Percentiles rank a stretch among this genome's conserved stretches.
Evolutionary conservation across 441 rosid genomes (phyloP).

Genomic region (Croton laevigatus): DNA sequence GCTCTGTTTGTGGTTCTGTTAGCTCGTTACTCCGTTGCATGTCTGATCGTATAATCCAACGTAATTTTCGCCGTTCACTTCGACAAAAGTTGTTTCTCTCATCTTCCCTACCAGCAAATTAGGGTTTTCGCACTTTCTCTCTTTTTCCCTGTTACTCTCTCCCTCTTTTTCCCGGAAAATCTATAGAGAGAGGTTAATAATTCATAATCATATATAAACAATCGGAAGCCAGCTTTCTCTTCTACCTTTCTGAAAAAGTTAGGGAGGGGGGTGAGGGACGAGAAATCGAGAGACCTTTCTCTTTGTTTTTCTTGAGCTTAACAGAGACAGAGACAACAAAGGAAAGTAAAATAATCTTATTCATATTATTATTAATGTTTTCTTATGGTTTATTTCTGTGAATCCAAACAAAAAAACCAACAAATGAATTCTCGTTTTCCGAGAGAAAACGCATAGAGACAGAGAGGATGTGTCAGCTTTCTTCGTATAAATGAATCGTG

Average conservation of each 20-base stretch:
- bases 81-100: not conserved
- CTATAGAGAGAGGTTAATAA: not conserved
- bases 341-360: not conserved
- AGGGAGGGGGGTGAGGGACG: slow-evolving; percentile 10
- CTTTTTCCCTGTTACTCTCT: not conserved
- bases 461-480: not conserved
- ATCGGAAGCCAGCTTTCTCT: slow-evolving; percentile 8
- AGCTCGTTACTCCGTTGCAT: not conserved
- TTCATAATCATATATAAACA: no score
- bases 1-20: slow-evolving; percentile 6
- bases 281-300: slow-evolving; percentile 5
- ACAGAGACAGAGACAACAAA: not conserved
- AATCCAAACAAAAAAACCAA: not conserved
- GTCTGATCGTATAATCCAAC: not conserved
- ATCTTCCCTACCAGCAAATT: not conserved
- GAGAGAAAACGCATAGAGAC: not conserved
- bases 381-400: not conserved
- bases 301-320: not conserved
- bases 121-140: not conserved
- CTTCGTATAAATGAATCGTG: not conserved
- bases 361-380: not conserved
- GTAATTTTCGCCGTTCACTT: slow-evolving; percentile 20
- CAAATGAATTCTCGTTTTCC: not conserved
- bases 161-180: not conserved
- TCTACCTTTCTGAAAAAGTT: slow-evolving; percentile 12